phyloP scores from a whole-genome alignment of 805 yeast genomes.

The Ogataea thermomethanolica region DNA sequence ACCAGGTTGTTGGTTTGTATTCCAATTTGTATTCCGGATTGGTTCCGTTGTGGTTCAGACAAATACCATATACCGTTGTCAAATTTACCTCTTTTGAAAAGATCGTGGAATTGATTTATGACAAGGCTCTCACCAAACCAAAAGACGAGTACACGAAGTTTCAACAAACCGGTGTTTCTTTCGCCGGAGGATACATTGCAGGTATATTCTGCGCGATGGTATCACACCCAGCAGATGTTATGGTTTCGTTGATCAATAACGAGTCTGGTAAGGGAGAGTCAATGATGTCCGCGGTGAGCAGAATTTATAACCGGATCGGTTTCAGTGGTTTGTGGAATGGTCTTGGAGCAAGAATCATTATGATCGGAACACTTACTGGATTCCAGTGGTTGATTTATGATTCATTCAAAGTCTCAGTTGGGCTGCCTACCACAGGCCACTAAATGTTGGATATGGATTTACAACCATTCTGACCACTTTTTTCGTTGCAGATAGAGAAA shows the following conservation, averaged over 20 bases:
- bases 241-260: constrained; percentile 90
- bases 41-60: constrained; percentile 92
- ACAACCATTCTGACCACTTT: constrained; percentile 29
- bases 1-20: constrained; percentile 56
- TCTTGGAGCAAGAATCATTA: constrained; percentile 85
- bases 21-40: constrained; percentile 80
- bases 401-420: constrained; percentile 90
- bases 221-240: constrained; percentile 98
- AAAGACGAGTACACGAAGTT: constrained; percentile 65
- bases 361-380: constrained; percentile 97
- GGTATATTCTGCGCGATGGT: constrained; percentile 96
- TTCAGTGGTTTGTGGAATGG: constrained; percentile 95
- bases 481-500: constrained; percentile 30
- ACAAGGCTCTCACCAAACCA: constrained; percentile 59
- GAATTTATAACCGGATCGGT: constrained; percentile 82
- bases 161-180: constrained; percentile 92
- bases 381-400: constrained; percentile 97
- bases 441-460: constrained; percentile 9
- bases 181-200: constrained; percentile 93
- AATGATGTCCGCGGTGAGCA: constrained; percentile 58
- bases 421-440: constrained; percentile 88
- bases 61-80: constrained; percentile 98
- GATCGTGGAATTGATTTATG: constrained; percentile 78
- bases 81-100: constrained; percentile 94
- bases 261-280: constrained; percentile 65